Conservation (phyloP, 768 basidiomycete species). For the Leucocoprinus leucothites region DNA sequence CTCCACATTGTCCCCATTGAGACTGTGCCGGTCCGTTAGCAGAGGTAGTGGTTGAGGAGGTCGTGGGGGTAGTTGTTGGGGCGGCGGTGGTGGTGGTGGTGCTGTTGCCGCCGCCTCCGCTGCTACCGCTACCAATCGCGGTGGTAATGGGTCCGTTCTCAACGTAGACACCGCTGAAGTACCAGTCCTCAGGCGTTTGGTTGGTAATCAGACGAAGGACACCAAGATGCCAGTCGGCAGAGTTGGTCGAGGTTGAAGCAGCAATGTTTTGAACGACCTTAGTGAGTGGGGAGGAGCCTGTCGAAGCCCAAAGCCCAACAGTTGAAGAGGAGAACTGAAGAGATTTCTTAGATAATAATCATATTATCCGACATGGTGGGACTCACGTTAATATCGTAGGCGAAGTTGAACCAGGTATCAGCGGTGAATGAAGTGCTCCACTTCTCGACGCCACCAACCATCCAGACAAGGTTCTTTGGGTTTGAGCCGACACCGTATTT, state of each 20-base stretch:
- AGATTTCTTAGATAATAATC: too few relatives aligned
- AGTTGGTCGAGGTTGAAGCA: slow-evolving; percentile 54
- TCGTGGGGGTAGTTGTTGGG: slow-evolving; percentile 21
- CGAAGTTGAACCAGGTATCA: slow-evolving; percentile 63
- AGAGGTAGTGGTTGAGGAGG: slow-evolving; percentile 29
- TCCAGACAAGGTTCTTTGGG: slow-evolving; percentile 50
- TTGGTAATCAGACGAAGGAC: slow-evolving; percentile 53
- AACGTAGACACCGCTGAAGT: slow-evolving; percentile 58
- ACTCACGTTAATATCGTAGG: slow-evolving; percentile 60
- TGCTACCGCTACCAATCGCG: slow-evolving; percentile 33
- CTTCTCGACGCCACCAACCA: slow-evolving; percentile 39
- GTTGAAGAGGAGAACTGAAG: slow-evolving; percentile 47
- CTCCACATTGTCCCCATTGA: slow-evolving; percentile 54
- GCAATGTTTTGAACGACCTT: slow-evolving; percentile 47
- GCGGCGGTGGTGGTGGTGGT: slow-evolving; percentile 21
- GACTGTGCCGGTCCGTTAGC: slow-evolving; percentile 35
- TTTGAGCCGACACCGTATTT: slow-evolving; percentile 56
- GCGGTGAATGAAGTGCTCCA: slow-evolving; percentile 51
- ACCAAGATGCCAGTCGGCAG: slow-evolving; percentile 59
- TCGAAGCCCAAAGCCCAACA: slow-evolving; percentile 58
- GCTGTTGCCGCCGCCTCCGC: slow-evolving; percentile 14
- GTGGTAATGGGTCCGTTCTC: slow-evolving; percentile 57
- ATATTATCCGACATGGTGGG: background rate
- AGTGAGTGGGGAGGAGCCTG: slow-evolving; percentile 41
- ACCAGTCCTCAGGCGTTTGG: slow-evolving; percentile 51